These are phyloP conservation scores for Xylaria nigripes DNA, from an alignment of 495 filamentous ascomycete genomes.

Conservation along the genomic window DNA sequence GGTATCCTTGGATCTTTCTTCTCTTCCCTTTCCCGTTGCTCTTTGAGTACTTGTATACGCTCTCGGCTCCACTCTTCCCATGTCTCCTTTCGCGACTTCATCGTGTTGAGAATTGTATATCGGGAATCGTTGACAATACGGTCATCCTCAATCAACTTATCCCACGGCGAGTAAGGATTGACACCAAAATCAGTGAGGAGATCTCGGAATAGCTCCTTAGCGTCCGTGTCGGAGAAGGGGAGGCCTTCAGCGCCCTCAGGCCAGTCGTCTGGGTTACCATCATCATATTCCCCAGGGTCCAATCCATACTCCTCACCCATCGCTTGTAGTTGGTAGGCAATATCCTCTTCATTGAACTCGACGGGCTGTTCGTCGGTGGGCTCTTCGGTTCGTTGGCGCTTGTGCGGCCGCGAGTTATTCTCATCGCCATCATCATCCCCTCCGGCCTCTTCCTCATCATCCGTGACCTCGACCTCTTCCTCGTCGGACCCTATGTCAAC, in stretches of 20 bases:
- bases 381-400: constrained; percentile 59
- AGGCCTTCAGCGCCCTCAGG: constrained; percentile 65
- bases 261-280: constrained; percentile 54
- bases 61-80: constrained; percentile 76
- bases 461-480: constrained; percentile 83
- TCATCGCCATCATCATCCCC: constrained; percentile 32
- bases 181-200: constrained; percentile 73
- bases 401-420: constrained; percentile 47
- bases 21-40: constrained; percentile 64
- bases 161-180: constrained; percentile 88
- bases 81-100: constrained; percentile 68
- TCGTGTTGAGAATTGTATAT: constrained; percentile 74
- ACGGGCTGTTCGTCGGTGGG: constrained; percentile 47
- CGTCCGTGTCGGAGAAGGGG: constrained; percentile 58
- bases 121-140: constrained; percentile 75
- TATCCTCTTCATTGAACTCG: constrained; percentile 93
- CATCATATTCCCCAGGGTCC: constrained; percentile 54
- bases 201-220: constrained; percentile 70
- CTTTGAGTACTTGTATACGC: constrained; percentile 60
- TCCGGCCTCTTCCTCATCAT: constrained; percentile 44
- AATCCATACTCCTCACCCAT: constrained; percentile 75
- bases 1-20: constrained; percentile 79
- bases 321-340: constrained; percentile 79
- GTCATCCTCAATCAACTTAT: constrained; percentile 74
- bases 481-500: constrained; percentile 55